Evolutionary conservation across 2,329 filamentous ascomycete genomes (phyloP).

Genomic region (Aureobasidium mangrovei): DNA sequence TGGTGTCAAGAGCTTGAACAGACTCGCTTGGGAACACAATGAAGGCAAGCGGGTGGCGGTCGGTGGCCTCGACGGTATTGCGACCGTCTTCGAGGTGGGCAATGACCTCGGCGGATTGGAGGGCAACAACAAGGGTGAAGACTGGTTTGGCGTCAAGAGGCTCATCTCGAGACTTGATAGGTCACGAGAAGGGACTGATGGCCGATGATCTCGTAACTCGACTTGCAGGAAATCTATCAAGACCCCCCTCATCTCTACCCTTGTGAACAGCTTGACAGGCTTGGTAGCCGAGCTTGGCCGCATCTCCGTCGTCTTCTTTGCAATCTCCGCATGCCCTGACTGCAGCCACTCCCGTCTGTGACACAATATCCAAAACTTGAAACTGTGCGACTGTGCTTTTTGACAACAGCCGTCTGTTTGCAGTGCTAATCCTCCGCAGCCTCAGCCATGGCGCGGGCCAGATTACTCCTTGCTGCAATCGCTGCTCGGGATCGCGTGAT

Average conservation of each 20-base stretch:
- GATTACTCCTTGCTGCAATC: neutral
- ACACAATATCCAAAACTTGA: constrained; percentile 1
- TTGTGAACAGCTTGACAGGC: constrained; percentile 2
- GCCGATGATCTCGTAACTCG: constrained; percentile 10
- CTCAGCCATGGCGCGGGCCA: neutral
- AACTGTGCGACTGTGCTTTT: constrained; percentile 2
- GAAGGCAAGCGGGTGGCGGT: constrained; percentile 83
- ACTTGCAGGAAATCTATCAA: neutral
- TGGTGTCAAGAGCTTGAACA: constrained; percentile 71
- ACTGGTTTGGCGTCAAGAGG: constrained; percentile 91
- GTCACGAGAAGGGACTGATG: constrained; percentile 20
- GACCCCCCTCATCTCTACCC: neutral
- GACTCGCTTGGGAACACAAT: constrained; percentile 83
- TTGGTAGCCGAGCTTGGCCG: constrained; percentile 4
- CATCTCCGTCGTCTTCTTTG: neutral
- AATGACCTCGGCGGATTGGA: constrained; percentile 76
- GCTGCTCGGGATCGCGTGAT: neutral
- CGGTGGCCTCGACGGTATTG: constrained; percentile 81
- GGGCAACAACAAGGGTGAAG: constrained; percentile 63
- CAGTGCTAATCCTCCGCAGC: neutral
- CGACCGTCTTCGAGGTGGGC: constrained; percentile 90
- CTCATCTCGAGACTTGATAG: constrained; percentile 65
- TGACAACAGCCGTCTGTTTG: neutral
- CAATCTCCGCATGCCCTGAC: neutral
- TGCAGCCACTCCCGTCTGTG: constrained; percentile 1